Conservation (phyloP, 257 asterid species). For the Handroanthus guayacan region DNA sequence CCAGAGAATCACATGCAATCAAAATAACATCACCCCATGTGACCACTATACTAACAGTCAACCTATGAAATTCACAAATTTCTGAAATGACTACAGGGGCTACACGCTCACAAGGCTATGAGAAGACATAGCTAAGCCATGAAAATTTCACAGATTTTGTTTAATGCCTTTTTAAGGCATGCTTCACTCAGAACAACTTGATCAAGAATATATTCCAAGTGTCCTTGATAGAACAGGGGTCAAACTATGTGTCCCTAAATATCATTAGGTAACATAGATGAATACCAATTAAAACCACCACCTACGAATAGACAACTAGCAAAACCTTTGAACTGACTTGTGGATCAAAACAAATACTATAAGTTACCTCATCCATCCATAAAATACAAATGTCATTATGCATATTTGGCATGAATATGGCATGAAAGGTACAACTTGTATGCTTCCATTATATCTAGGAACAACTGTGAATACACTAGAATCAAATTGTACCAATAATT, state of each 20-base stretch:
- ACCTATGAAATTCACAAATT: background rate
- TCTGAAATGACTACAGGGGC: conserved; percentile 10
- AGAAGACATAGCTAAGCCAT: background rate
- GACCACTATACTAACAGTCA: background rate
- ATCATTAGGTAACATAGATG: conserved; percentile 1
- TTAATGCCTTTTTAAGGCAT: background rate
- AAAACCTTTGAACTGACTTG: background rate
- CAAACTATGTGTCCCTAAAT: background rate
- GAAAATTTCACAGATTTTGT: background rate
- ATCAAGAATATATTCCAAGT: background rate
- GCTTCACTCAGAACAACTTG: conserved; percentile 9
- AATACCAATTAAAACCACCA: background rate
- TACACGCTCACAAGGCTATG: background rate
- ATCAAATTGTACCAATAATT: conserved; percentile 14
- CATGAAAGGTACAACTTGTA: background rate
- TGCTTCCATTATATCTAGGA: conserved; percentile 6
- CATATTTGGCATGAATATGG: background rate
- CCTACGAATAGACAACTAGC: background rate
- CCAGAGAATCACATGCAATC: background rate
- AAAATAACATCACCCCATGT: background rate
- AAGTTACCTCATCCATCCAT: conserved; percentile 17
- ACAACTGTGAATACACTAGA: conserved; percentile 11
- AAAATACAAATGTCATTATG: background rate
- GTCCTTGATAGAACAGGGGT: background rate
- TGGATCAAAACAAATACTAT: background rate